Evolutionary conservation across 768 basidiomycete species (phyloP).

Genomic region (Candolleomyces aberdarensis): DNA sequence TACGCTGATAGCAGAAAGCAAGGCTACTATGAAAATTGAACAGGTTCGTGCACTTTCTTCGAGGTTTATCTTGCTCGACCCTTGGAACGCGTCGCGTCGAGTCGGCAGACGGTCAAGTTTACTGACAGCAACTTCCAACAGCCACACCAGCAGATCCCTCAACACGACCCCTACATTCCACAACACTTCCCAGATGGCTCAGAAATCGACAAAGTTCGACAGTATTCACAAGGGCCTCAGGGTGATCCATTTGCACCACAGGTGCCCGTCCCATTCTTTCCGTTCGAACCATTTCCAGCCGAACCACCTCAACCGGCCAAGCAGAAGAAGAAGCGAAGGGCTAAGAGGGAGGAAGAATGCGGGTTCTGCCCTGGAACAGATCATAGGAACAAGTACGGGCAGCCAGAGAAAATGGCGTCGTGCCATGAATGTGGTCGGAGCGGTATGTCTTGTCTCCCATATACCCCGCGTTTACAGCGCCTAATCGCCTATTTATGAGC

Average conservation of each 20-base stretch:
- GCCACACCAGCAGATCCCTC: constrained; percentile 21
- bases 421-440: constrained; percentile 83
- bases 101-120: constrained; percentile 22
- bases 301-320: constrained; percentile 38
- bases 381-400: constrained; percentile 47
- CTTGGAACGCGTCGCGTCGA: constrained; percentile 69
- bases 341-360: constrained; percentile 62
- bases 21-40: constrained; percentile 16
- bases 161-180: constrained; percentile 22
- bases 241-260: constrained; percentile 82
- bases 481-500: constrained; percentile 2
- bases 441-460: constrained; percentile 40
- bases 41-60: constrained; percentile 35
- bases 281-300: constrained; percentile 38
- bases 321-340: constrained; percentile 46
- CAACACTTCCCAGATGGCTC: constrained; percentile 11
- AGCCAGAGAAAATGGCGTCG: constrained; percentile 68
- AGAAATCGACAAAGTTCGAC: constrained; percentile 32
- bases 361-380: constrained; percentile 76
- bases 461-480: constrained; percentile 10
- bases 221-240: constrained; percentile 73
- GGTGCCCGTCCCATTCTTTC: constrained; percentile 48
- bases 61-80: constrained; percentile 5
- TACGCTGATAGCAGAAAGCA: constrained; percentile 34
- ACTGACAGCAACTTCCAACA: constrained; percentile 24